Conservation (phyloP, 2,329 filamentous ascomycete genomes). For the Cytospora schulzeri region DNA sequence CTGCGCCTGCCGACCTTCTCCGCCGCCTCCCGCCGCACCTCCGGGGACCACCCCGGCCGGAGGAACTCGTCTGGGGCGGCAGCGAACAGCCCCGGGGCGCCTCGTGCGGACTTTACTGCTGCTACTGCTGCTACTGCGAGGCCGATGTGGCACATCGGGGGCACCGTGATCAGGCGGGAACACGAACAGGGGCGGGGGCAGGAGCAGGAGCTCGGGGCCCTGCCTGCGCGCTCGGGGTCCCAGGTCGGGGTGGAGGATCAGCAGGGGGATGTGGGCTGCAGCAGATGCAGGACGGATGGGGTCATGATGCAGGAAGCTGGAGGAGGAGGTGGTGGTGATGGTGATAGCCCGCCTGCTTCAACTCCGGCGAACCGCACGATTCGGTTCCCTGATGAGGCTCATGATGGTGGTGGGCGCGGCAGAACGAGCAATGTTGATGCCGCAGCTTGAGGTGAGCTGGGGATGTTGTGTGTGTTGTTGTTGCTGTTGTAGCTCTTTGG, state of each 20-base stretch:
- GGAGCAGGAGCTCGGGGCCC: conserved; percentile 2
- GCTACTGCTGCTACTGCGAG: too few relatives aligned
- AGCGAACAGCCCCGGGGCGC: conserved; percentile 24
- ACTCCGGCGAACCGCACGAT: conserved; percentile 40
- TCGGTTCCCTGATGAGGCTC: conserved; percentile 47
- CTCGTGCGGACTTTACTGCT: conserved; percentile 31
- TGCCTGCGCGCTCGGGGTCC: background rate
- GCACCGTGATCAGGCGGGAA: conserved; percentile 38
- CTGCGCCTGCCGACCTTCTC: conserved; percentile 28
- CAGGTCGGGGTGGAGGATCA: background rate
- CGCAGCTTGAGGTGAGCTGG: background rate
- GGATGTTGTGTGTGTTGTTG: background rate
- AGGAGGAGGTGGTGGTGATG: background rate
- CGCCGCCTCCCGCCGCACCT: conserved; percentile 24
- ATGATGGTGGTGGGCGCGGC: background rate
- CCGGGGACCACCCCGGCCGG: conserved; percentile 19
- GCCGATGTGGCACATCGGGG: conserved; percentile 45
- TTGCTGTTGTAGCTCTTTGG: background rate
- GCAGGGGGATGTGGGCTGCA: background rate
- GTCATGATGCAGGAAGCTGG: background rate
- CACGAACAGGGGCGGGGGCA: background rate
- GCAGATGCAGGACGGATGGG: background rate
- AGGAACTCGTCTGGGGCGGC: background rate
- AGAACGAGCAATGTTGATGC: background rate
- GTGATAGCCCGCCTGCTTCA: conserved; percentile 20